These are phyloP conservation scores for Solanum hybrid DNA, from an alignment of 305 asterid species.

Conservation along the genomic window DNA sequence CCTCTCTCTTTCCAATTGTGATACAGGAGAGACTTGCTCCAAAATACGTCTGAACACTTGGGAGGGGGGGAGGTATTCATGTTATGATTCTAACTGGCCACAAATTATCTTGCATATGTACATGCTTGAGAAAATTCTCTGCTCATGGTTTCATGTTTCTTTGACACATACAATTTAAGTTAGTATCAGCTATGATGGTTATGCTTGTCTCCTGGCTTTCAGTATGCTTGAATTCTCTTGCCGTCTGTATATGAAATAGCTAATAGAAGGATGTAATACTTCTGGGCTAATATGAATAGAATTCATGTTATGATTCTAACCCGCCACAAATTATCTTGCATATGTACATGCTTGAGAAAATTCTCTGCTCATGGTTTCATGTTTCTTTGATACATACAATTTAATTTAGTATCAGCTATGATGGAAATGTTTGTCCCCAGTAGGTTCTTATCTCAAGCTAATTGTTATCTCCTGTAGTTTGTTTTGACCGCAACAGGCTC, in stretches of 20 bases:
- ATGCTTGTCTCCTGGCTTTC: not conserved
- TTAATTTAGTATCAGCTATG: not conserved
- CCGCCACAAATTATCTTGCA: not conserved
- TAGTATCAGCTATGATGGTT: not conserved
- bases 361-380: not conserved
- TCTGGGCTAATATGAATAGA: not conserved
- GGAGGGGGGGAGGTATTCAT: not conserved
- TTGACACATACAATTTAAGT: not conserved
- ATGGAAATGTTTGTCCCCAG: not conserved
- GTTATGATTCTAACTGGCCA: not conserved
- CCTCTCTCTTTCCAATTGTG: not conserved
- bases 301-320: not conserved
- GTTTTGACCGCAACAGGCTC: conserved; percentile 91
- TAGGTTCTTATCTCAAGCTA: not conserved
- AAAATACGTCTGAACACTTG: not conserved
- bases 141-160: not conserved
- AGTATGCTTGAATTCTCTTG: not conserved
- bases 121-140: not conserved
- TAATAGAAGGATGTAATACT: not conserved
- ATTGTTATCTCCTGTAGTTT: conserved; percentile 36
- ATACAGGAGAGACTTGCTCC: not conserved
- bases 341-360: not conserved
- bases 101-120: not conserved
- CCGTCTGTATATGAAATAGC: not conserved
- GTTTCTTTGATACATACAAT: not conserved